Evolutionary conservation across 2,329 filamentous ascomycete species (phyloP), one percentile per base, ranked within the genome.

Genomic region (Pleurostoma richardsiae): DNA sequence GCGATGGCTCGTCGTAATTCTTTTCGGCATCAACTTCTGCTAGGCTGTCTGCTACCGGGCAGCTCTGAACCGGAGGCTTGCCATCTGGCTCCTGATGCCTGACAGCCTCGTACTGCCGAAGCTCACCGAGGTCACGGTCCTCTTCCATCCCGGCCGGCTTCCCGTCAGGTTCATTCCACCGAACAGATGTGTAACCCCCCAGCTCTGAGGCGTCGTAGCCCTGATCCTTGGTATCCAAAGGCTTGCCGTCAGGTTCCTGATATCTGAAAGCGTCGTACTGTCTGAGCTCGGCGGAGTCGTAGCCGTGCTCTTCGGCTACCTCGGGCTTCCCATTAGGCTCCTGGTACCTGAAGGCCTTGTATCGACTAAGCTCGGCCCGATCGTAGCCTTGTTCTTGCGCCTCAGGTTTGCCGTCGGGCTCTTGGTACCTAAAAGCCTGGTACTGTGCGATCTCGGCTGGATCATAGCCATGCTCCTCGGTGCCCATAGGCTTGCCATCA

Each of bases 361-460:
- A 56, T n/a, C 46, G 43, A 5, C 48, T 30, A n/a, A 57, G 29
- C 39, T 58, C 42, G 33, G 44, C 40, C 10, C 46, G 39, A 39
- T 49, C 40, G 8, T 8, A 8, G 8, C 33, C 33, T 19, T 52
- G 49, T 27, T 61, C 60, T 40, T 58, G 50, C 4, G 54, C 45
- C 5, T 50, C 41, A 19, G 19, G n/a, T 11, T 41, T 40, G 5
- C 42, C 38, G 36, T 41, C 42, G n/a, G 33, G 33, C 33, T 36
- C 33, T 36, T 8, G 8, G n/a, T 36, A 36, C 39, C 52, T 59
- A 44, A 68, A 64, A 3, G 63, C 49, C 31, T 61, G 58, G 42
- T 75, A 74, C 28, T 60, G 60, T 31, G 64, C 59, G 36, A 74
- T 59, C 42, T 74, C 72, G 44, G 64, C 64, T 46, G 71, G 72